Conservation (phyloP, 805 yeast species). For the Cyberlindnera subsufficiens region DNA sequence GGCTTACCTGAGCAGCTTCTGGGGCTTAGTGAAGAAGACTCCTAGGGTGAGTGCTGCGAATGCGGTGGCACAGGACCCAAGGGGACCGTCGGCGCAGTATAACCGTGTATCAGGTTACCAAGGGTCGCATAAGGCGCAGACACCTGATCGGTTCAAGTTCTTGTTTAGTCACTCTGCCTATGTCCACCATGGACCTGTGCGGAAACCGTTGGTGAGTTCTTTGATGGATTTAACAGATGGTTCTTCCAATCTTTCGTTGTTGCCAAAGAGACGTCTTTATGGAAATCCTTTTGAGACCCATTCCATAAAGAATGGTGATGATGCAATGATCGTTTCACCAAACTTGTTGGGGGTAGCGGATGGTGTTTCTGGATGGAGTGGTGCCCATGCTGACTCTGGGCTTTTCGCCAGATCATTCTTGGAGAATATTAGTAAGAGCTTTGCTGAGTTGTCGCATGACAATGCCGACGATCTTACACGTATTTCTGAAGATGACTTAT, state of each 20-base stretch:
- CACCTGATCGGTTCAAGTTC: conserved; percentile 35
- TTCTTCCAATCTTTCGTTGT: conserved; percentile 33
- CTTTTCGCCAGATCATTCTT: conserved; percentile 48
- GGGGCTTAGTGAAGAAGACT: neutral
- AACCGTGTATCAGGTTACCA: neutral
- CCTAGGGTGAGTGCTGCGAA: neutral
- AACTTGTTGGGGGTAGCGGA: conserved; percentile 49
- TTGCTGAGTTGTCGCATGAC: conserved; percentile 21
- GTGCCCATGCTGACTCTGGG: conserved; percentile 40
- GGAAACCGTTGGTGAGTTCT: conserved; percentile 38
- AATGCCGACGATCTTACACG: conserved; percentile 29
- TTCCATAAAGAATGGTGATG: conserved; percentile 49
- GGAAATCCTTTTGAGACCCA: conserved; percentile 49
- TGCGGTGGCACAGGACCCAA: conserved; percentile 1
- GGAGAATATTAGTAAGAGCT: conserved; percentile 40
- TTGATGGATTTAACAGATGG: conserved; percentile 46
- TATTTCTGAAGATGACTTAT: conserved; percentile 36
- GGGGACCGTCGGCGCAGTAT: conserved; percentile 4
- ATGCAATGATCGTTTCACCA: conserved; percentile 50
- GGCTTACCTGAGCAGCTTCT: neutral
- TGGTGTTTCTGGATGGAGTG: conserved; percentile 54
- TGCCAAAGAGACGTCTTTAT: conserved; percentile 45
- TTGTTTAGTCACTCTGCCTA: conserved; percentile 39
- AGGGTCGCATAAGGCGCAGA: conserved; percentile 1
- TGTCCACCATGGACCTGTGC: conserved; percentile 39